A percentile compares a stretch with the other conserved stretches of the same genome.
These are phyloP conservation scores for Verbascum thapsus DNA, from an alignment of 257 asterid species.

Conservation along the genomic window DNA sequence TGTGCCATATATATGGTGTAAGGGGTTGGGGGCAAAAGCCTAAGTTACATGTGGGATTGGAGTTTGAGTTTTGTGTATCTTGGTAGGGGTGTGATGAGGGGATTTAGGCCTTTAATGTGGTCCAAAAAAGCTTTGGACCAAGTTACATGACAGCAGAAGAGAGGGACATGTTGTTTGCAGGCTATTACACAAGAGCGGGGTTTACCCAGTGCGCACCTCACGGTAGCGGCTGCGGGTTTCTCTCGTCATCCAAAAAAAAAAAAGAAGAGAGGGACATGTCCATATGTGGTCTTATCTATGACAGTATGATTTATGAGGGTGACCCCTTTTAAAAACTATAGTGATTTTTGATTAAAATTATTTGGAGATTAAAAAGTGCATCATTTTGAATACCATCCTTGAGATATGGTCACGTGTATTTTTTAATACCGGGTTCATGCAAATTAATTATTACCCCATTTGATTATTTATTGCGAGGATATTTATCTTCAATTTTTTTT, in stretches of 20 bases:
- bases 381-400: background rate
- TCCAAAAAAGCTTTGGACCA: constrained; percentile 22
- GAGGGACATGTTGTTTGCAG: too few relatives aligned
- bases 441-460: constrained; percentile 16
- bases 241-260: too few relatives aligned
- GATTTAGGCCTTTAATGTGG: background rate
- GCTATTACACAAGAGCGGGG: too few relatives aligned
- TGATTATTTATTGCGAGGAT: background rate
- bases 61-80: background rate
- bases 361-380: constrained; percentile 23
- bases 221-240: too few relatives aligned
- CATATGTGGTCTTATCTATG: background rate
- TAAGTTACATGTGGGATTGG: background rate
- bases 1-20: background rate
- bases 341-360: background rate
- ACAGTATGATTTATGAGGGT: too few relatives aligned
- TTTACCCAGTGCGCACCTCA: too few relatives aligned
- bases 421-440: constrained; percentile 21
- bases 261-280: constrained; percentile 23
- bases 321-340: background rate
- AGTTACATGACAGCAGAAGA: constrained; percentile 20
- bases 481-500: constrained; percentile 1
- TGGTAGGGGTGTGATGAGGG: background rate
- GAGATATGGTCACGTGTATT: constrained; percentile 33
- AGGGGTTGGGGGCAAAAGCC: background rate